Base-by-base conservation (phyloP, 2,329 filamentous ascomycete species). In the Talaromyces sp. region DNA sequence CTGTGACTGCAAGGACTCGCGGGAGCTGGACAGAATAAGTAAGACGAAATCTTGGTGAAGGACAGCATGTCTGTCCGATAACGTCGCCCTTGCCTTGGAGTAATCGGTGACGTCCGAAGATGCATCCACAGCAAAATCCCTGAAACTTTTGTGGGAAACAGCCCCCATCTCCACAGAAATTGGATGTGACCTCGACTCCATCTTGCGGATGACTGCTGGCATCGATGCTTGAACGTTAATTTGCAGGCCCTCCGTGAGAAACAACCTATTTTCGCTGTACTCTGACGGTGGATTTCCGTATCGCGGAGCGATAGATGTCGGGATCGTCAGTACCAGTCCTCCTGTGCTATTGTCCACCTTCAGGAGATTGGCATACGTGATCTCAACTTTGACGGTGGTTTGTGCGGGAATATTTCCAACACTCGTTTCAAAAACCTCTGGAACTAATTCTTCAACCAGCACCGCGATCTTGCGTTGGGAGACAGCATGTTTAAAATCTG, bases 111-210 rank as follows among this genome's bases (percentile, higher is more conserved):
- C 28, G 10, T 28, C 43, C 15, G 43, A 48, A 25, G 43, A 48
- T 25, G 43, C 43, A 8, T 25, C 43, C 13, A 15, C 21, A 15
- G 21, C 43, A 15, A 48, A 48, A 31, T 48, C 56, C 13, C 52
- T 51, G n/a, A 61, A 56, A 3, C 46, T 39, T 56, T 57, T 56
- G n/a, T 51, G 25, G n/a, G 63, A 56, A 13, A 51, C 51, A 13
- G 60, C 45, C 6, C 63, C 63, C 3, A 64, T 13, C 8, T 55
- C 53, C 6, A 63, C 58, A 8, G 62, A 53, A 17, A 64, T 63
- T 17, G 62, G 60, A 31, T 64, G 63, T 22, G 57, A 60, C 22
- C 59, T 60, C 25, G 63, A 63, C 33, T 60, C 60, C 22, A 63
- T 53, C 11, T 58, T 60, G 52, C 60, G 61, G 21, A 64, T 63